Conservation (phyloP, 2,329 filamentous ascomycete genomes). For the Botrytis pseudocinerea region DNA sequence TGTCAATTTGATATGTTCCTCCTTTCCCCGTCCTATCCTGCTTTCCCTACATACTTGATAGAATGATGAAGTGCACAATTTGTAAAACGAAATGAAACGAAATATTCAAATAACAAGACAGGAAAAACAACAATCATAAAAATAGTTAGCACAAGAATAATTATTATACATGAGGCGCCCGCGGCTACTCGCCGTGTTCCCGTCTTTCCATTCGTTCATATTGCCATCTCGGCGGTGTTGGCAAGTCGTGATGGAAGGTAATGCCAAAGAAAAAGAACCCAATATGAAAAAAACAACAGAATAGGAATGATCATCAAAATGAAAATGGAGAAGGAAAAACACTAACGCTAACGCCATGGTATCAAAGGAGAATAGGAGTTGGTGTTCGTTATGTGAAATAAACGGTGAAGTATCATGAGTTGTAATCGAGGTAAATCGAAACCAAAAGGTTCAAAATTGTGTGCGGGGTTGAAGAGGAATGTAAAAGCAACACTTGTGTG, state of each 20-base stretch:
- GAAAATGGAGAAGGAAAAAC: not conserved
- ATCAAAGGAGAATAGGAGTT: constrained; percentile 1
- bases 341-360: constrained; percentile 6
- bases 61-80: not conserved
- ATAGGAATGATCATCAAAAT: not conserved
- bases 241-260: not conserved
- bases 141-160: not conserved
- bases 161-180: not conserved
- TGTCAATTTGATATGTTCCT: not conserved
- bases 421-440: not conserved
- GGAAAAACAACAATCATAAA: not conserved
- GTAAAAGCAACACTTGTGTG: not conserved
- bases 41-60: not conserved
- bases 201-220: too few species aligned
- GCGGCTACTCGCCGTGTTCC: not conserved
- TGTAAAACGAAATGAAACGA: not conserved
- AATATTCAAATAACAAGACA: not conserved
- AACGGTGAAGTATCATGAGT: not conserved
- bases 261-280: too few species aligned
- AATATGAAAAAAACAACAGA: too few species aligned
- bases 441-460: not conserved
- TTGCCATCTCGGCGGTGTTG: not conserved
- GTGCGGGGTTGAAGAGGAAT: not conserved
- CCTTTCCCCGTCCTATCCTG: not conserved
- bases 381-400: not conserved